Percentiles rank a stretch among this genome's conserved stretches.
Evolutionary conservation across 202 grass and related monocot genomes (phyloP).

Genomic region (Saccharum hybrid): DNA sequence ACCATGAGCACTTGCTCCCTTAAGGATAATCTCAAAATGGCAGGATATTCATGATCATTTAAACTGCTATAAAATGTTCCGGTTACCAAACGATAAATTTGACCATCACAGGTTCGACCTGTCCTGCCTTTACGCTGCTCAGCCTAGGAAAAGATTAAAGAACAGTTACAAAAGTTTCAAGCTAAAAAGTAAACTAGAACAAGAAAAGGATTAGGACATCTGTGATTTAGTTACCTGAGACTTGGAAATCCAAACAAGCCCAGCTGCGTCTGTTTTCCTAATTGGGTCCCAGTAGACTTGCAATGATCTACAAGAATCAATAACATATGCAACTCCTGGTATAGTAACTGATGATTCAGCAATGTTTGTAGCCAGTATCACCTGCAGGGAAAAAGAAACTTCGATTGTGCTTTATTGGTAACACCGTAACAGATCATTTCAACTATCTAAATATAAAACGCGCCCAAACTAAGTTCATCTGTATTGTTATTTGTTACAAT

Average conservation of each 20-base stretch:
- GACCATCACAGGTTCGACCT: constrained; percentile 89
- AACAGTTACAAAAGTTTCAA: constrained; percentile 18
- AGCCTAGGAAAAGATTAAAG: constrained; percentile 57
- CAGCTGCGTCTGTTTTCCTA: constrained; percentile 68
- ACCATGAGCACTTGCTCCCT: constrained; percentile 88
- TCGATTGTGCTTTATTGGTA: constrained; percentile 29
- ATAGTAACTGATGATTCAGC: constrained; percentile 97
- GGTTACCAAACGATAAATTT: constrained; percentile 75
- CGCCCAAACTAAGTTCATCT: constrained; percentile 3
- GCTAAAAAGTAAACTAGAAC: constrained; percentile 14
- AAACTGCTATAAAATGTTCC: constrained; percentile 75
- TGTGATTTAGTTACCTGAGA: constrained; percentile 64
- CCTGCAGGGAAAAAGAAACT: constrained; percentile 52
- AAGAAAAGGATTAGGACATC: constrained; percentile 17
- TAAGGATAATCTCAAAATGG: constrained; percentile 85
- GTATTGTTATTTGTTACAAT: background rate
- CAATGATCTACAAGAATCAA: constrained; percentile 92
- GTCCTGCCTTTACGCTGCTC: constrained; percentile 93
- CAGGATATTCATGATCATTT: constrained; percentile 83
- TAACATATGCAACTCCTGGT: constrained; percentile 81
- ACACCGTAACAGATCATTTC: background rate
- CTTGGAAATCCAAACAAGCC: constrained; percentile 90
- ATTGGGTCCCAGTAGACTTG: constrained; percentile 85
- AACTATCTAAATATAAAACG: constrained; percentile 6
- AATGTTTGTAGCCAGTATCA: constrained; percentile 95